Evolutionary conservation across 2,329 filamentous ascomycete genomes (phyloP).

Genomic region (Fusarium sp.): DNA sequence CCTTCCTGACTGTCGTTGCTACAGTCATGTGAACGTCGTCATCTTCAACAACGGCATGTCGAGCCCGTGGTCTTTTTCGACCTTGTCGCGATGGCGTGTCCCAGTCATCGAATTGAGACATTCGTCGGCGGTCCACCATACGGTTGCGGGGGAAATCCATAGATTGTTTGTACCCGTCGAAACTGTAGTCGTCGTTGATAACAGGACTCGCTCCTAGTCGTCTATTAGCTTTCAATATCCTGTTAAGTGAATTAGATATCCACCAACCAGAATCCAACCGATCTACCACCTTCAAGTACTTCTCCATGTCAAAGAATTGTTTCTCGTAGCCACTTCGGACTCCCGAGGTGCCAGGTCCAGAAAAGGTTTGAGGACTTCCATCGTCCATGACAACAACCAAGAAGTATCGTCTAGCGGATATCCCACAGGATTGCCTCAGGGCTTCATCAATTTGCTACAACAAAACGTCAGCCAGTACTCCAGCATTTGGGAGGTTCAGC

Average conservation of each 20-base stretch:
- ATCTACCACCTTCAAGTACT: constrained; percentile 56
- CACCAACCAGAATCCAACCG: constrained; percentile 56
- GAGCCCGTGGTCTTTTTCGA: constrained; percentile 50
- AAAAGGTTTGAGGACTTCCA: constrained; percentile 59
- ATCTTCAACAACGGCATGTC: constrained; percentile 56
- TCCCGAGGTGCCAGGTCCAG: constrained; percentile 55
- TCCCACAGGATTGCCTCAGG: constrained; percentile 64
- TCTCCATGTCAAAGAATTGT: constrained; percentile 61
- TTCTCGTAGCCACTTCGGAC: constrained; percentile 55
- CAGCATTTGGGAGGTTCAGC: not conserved
- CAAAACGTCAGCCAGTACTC: constrained; percentile 24
- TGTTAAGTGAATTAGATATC: no score
- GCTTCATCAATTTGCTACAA: constrained; percentile 64
- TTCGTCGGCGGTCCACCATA: constrained; percentile 49
- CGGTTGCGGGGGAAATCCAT: constrained; percentile 46
- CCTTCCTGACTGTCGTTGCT: constrained; percentile 54
- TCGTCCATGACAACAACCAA: constrained; percentile 64
- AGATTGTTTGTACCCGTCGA: constrained; percentile 46
- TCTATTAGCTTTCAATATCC: constrained; percentile 20
- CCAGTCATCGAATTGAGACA: constrained; percentile 51
- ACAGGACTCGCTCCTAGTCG: constrained; percentile 50
- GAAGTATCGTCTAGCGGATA: constrained; percentile 65
- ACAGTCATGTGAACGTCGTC: constrained; percentile 57
- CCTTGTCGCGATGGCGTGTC: constrained; percentile 47
- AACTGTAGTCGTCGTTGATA: constrained; percentile 50